phyloP scores from a whole-genome alignment of 768 basidiomycete species.

The Lentinula raphanica region DNA sequence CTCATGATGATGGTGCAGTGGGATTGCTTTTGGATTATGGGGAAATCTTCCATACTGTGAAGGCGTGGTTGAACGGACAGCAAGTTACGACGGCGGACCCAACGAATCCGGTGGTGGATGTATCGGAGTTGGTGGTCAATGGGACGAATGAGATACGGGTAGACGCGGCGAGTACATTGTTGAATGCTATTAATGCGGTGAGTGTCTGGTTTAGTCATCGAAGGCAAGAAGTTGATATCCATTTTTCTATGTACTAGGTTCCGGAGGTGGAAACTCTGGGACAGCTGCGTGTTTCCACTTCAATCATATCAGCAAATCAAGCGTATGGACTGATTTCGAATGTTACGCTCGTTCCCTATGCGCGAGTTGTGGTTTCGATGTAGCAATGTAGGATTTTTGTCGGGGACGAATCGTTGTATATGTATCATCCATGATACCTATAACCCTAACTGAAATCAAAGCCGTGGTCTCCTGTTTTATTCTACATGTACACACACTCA shows the following conservation, averaged over 20 bases:
- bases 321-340: too few relatives aligned
- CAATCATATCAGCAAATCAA: too few relatives aligned
- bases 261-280: slow-evolving; percentile 7
- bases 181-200: slow-evolving; percentile 14
- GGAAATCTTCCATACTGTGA: slow-evolving; percentile 11
- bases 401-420: too few relatives aligned
- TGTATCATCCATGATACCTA: too few relatives aligned
- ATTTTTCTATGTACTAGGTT: neutral
- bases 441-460: too few relatives aligned
- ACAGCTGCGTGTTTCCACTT: slow-evolving; percentile 3
- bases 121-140: slow-evolving; percentile 7
- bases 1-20: slow-evolving; percentile 7
- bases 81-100: slow-evolving; percentile 13
- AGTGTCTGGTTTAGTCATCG: neutral
- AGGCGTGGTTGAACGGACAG: slow-evolving; percentile 12
- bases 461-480: too few relatives aligned
- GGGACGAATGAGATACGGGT: slow-evolving; percentile 11
- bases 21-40: slow-evolving; percentile 12
- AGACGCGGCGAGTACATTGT: slow-evolving; percentile 12
- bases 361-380: too few relatives aligned
- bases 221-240: neutral
- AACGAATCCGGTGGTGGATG: slow-evolving; percentile 9
- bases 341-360: too few relatives aligned
- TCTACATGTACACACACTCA: too few relatives aligned
- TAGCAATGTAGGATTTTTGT: too few relatives aligned